Base-by-base conservation (phyloP, 306 rosid species). In the Canavalia ensiformis region DNA sequence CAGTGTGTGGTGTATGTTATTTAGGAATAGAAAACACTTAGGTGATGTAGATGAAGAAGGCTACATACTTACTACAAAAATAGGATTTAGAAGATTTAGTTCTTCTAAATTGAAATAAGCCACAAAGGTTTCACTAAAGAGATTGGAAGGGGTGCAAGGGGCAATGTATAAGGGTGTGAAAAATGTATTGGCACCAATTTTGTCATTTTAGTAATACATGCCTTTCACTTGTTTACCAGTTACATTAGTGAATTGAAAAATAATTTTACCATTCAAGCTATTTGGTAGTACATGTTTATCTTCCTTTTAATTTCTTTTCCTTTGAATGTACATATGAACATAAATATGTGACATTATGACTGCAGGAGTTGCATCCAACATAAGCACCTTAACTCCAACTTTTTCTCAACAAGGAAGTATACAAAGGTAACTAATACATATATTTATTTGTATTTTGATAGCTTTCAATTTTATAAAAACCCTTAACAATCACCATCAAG, bases 141-240 rank as follows among this genome's bases (percentile, higher is more conserved):
- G 77, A 79, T 86, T 62, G 92, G 92, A 49, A 84, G 87, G 55
- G 92, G 92, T 2, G 80, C 82, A 0, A 84, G 82, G 2, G 92
- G 92, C 4, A 68, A 88, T 89, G 1, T 89, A 68, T 51, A 68
- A 68, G 42, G 58, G 59, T 2, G 8, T 34, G 74, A 72, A 72
- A 35, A 49, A 72, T 37, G 18, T 54, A 18, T 54, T 72, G 28
- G 39, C 31, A 54, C 0, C 65, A 54, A 25, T 54, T 72, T 18
- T 18, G 37, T 35, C 68, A 65, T 35, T 58, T 68, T 73, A 50
- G 49, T 68, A 37, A 58, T 68, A 60, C 66, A 69, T 5, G 5
- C 1, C 63, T 75, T 76, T 50, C 51, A 59, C 42, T 47, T 75
- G 78, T 59, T 56, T 76, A 68, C 77, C 58, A 12, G 51, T 62